Evolutionary conservation across 2,329 filamentous ascomycete genomes (phyloP).

Genomic region (Fusarium subglutinans): DNA sequence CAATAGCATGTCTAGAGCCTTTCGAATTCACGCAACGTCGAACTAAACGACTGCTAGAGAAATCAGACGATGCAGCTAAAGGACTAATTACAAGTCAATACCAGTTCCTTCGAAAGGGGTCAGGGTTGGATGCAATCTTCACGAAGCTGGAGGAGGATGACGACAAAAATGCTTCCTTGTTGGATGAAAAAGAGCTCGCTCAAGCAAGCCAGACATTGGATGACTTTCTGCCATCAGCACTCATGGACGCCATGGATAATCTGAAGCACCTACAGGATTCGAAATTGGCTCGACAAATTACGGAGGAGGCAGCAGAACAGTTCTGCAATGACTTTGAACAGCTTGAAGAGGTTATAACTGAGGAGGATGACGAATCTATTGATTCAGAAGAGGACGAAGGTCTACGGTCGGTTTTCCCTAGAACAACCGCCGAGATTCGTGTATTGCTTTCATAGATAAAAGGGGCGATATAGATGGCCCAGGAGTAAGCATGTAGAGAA

Average conservation of each 20-base stretch:
- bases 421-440: conserved; percentile 68
- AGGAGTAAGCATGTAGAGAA: not conserved
- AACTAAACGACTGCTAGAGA: conserved; percentile 63
- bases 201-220: conserved; percentile 81
- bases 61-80: conserved; percentile 63
- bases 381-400: conserved; percentile 39
- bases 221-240: conserved; percentile 88
- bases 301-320: conserved; percentile 80
- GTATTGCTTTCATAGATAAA: conserved; percentile 62
- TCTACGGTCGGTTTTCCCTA: conserved; percentile 59
- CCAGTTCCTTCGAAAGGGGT: conserved; percentile 76
- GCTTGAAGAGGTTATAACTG: conserved; percentile 60
- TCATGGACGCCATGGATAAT: conserved; percentile 90
- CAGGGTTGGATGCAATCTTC: conserved; percentile 75
- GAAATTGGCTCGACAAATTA: conserved; percentile 76
- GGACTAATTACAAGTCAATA: conserved; percentile 75
- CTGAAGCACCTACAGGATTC: conserved; percentile 78
- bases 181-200: conserved; percentile 65
- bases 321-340: conserved; percentile 88
- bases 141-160: conserved; percentile 58
- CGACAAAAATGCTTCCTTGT: conserved; percentile 48
- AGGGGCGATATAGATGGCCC: too few species aligned
- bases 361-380: conserved; percentile 52
- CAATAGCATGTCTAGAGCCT: conserved; percentile 62
- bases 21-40: conserved; percentile 72